Evolutionary conservation across 768 basidiomycete species (phyloP), one percentile per base, ranked within the genome.

Genomic region (Baorangia bicolor): DNA sequence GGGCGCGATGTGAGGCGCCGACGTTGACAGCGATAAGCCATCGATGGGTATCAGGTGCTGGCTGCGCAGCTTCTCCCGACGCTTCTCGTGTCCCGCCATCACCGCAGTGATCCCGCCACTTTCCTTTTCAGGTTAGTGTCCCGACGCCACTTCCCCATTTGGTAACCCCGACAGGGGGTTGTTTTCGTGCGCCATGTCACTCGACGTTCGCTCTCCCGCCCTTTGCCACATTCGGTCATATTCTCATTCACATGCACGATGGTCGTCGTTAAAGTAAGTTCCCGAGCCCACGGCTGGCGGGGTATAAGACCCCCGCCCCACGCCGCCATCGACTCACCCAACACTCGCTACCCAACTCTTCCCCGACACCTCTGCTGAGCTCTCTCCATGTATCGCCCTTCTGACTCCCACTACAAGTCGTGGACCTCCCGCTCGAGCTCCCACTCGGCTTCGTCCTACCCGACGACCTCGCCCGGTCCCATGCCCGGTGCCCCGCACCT

Each of bases 181-280:
- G 39, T 57, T 59, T 46, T 56, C 59, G 5, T 18, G 61, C 56
- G 43, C 43, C 60, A 42, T 57, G 47, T 57, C 53, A 59, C 53
- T 20, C 61, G 52, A 59, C 41, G 64, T 63, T 44, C 69, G 65
- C 61, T 55, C 49, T 66, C 67, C 71, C 69, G 71, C 67, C 69
- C 39, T 37, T 43, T 33, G 7, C 52, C 55, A 14, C 34, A 53
- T 64, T 14, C 8, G 48, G 60, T 11, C 37, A 61, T 54, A 58
- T 64, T 43, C 8, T 12, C 55, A 20, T 39, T 61, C 64, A 66
- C 50, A 35, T 43, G 56, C 35, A 25, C 42, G 43, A 52, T 39
- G 47, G 4, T 27, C 23, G 20, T 43, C 38, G 41, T 39, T 42
- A 51, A 64, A 33, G 54, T 59, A 62, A 64, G 60, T 67, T 69